Percentiles rank a stretch among this genome's conserved stretches.
phyloP scores from a whole-genome alignment of 2,329 filamentous ascomycete genomes.

The Colletotrichum sp. region DNA sequence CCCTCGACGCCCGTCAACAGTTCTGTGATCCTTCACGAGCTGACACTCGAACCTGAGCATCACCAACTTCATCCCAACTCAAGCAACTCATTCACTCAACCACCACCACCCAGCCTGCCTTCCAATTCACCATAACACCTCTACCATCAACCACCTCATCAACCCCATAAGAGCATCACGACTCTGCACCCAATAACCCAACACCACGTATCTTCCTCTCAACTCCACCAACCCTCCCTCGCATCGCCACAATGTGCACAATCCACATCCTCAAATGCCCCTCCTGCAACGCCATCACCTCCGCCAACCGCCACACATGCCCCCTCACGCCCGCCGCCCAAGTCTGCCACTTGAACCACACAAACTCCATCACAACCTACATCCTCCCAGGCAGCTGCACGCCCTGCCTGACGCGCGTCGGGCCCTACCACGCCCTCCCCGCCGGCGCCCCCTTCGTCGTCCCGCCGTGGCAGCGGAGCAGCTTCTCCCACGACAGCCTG shows the following conservation, averaged over 20 bases:
- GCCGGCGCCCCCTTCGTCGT: not conserved
- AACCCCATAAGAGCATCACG: not conserved
- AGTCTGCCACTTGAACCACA: not conserved
- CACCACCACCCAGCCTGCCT: not conserved
- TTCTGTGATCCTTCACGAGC: not conserved
- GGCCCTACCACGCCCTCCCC: not conserved
- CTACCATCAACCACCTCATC: accelerated
- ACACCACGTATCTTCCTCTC: not conserved
- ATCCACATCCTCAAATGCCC: not conserved
- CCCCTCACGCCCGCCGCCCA: not conserved
- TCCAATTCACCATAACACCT: not conserved
- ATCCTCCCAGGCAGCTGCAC: not conserved
- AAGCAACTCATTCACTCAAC: not conserved
- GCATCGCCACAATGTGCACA: not conserved
- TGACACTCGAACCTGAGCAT: accelerated
- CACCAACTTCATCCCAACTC: not conserved
- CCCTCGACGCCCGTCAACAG: accelerated
- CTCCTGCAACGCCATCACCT: not conserved
- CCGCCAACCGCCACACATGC: not conserved
- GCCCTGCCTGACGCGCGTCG: not conserved
- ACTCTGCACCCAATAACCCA: not conserved
- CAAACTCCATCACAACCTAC: not conserved
- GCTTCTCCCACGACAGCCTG: not conserved
- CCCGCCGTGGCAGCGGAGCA: not conserved
- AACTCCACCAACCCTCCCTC: not conserved